Evolutionary conservation across 805 yeast species (phyloP).

Genomic region (Candida coquimbonensis): DNA sequence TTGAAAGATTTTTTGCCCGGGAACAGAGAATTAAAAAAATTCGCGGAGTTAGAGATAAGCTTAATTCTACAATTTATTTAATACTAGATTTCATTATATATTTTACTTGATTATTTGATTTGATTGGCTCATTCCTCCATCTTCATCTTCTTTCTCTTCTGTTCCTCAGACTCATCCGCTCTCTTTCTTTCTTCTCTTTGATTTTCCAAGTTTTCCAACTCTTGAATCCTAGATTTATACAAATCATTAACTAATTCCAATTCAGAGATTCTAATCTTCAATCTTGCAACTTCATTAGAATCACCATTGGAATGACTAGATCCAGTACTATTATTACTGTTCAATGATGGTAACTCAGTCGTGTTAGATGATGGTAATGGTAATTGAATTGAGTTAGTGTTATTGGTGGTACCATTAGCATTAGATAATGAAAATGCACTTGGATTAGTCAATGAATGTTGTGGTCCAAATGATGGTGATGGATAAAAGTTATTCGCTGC

Average conservation of each 20-base stretch:
- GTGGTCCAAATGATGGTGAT: conserved; percentile 43
- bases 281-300: conserved; percentile 27
- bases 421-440: conserved; percentile 19
- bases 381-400: not conserved
- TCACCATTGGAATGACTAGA: not conserved
- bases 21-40: too few species aligned
- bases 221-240: conserved; percentile 74
- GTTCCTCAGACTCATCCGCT: conserved; percentile 9
- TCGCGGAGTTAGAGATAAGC: too few species aligned
- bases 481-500: conserved; percentile 21
- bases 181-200: conserved; percentile 12
- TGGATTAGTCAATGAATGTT: conserved; percentile 25
- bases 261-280: conserved; percentile 78
- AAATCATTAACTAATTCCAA: conserved; percentile 87
- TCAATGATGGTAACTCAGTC: not conserved
- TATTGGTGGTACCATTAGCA: not conserved
- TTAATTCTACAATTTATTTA: too few species aligned
- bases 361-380: not conserved
- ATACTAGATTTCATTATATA: not conserved
- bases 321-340: not conserved
- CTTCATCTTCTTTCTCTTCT: conserved; percentile 15
- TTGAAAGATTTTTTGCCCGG: too few species aligned
- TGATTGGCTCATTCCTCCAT: conserved; percentile 7
- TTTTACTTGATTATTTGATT: too few species aligned
- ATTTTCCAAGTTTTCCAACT: conserved; percentile 45